Base-by-base conservation (phyloP, 495 filamentous ascomycete genomes). In the Lasiosphaeriaceae sp. region DNA sequence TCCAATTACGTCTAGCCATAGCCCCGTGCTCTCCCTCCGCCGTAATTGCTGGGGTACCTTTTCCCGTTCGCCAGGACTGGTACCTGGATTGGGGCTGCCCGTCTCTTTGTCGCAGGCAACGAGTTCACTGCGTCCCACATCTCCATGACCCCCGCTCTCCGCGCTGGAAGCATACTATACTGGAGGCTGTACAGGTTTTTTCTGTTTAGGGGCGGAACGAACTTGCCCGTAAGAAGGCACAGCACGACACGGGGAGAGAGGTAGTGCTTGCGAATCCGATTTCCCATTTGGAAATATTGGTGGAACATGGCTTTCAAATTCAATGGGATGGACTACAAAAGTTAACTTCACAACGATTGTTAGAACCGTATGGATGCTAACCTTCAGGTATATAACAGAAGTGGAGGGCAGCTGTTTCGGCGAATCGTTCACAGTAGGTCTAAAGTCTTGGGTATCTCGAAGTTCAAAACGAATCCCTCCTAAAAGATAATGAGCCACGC, bases 111-210 rank as follows among this genome's bases (percentile, higher is more conserved):
- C 12, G 72, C 80, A 2, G 83, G 90, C 56, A 96, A 71, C 21
- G 74, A 76, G 47, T 74, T 78, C 9, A 79, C 57, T 49, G 86
- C 80, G 26, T 81, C 72, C 95, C 95, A 99, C 59, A 97, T 85
- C 67, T 97, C 92, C 57, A 78, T 70, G 49, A 97, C 86, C 2
- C 89, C 83, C 0, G 89, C 90, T 6, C 94, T 77, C 41, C 78
- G 84, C 11, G 89, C 86, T 5, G 94, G 94, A 29, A 99, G 78
- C 95, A 97, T 97, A 74, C 89, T 94, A 73, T 99, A 99, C 72
- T 99, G 94, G 64, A 99, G 84, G 56, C 90, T 92, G 73, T 99
- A 99, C 45, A 99, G 77, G 66, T 91, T 96, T 66, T 92, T 91
- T 9, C 94, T 81, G 68, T 96, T 91, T 34, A 99, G 93, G 0